Evolutionary conservation across 345 rosid species (phyloP).

Genomic region (Hibiscus mutabilis): DNA sequence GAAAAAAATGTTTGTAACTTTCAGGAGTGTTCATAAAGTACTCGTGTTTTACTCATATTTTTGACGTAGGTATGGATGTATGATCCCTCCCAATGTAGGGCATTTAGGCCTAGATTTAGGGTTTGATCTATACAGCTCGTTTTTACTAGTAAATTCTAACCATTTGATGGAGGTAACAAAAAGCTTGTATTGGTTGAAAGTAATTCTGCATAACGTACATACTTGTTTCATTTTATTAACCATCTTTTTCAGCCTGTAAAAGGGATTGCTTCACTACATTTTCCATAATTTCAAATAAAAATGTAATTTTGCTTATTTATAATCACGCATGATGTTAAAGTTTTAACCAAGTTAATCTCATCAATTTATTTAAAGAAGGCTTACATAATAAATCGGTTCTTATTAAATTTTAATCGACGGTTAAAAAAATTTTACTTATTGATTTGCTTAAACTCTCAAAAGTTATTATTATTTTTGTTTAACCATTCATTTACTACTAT

Average conservation of each 20-base stretch:
- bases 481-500: no score
- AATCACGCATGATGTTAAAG: no score
- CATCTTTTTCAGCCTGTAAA: not conserved
- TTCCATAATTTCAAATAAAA: not conserved
- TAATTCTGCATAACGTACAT: not conserved
- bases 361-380: no score
- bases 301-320: no score
- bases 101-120: slow-evolving; percentile 9
- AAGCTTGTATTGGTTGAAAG: not conserved
- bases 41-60: not conserved
- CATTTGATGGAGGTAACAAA: not conserved
- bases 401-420: no score
- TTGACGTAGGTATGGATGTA: not conserved
- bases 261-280: not conserved
- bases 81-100: not conserved
- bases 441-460: no score
- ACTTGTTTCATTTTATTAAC: not conserved
- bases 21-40: not conserved
- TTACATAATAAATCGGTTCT: no score
- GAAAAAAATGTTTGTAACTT: not conserved
- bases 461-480: no score
- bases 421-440: no score
- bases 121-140: not conserved
- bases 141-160: not conserved
- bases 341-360: no score